These are phyloP conservation scores for Teratosphaeria viscida DNA, from an alignment of 2,329 filamentous ascomycete species.

Conservation along the genomic window DNA sequence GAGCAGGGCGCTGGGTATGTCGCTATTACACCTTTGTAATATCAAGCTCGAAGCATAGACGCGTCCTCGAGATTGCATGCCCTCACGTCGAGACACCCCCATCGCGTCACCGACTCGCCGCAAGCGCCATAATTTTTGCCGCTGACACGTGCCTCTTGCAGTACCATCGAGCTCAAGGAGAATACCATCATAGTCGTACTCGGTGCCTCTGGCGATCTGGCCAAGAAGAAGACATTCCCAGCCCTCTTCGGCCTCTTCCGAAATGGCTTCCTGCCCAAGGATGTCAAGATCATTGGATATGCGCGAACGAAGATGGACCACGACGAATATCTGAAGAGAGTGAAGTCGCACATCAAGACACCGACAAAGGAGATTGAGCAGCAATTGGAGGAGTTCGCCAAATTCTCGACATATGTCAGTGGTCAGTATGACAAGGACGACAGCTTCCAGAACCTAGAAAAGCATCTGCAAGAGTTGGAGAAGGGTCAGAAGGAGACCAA, in stretches of 20 bases:
- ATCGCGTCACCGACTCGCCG: neutral
- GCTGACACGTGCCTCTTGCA: slow-evolving; percentile 28
- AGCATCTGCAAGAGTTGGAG: slow-evolving; percentile 79
- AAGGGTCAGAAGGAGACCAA: slow-evolving; percentile 71
- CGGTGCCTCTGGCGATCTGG: slow-evolving; percentile 91
- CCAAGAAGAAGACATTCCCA: slow-evolving; percentile 99
- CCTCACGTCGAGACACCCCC: neutral
- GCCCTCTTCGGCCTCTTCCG: slow-evolving; percentile 95
- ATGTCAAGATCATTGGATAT: slow-evolving; percentile 96
- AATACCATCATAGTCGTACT: slow-evolving; percentile 96
- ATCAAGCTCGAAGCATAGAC: neutral
- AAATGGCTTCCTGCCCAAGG: slow-evolving; percentile 95
- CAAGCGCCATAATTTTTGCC: neutral
- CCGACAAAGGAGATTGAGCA: slow-evolving; percentile 96
- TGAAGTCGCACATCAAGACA: slow-evolving; percentile 98
- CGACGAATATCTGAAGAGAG: slow-evolving; percentile 83
- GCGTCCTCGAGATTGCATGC: neutral
- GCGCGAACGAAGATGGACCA: slow-evolving; percentile 99
- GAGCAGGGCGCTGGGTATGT: slow-evolving; percentile 39
- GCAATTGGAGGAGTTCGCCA: slow-evolving; percentile 82
- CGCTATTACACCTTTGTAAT: slow-evolving; percentile 6
- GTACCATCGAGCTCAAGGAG: slow-evolving; percentile 90
- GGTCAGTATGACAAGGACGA: slow-evolving; percentile 97
- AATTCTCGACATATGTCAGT: slow-evolving; percentile 84
- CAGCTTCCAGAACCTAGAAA: slow-evolving; percentile 75